Evolutionary conservation across 169 alveolate species (phyloP).

Genomic region (Ichthyophthirius multifiliis): DNA sequence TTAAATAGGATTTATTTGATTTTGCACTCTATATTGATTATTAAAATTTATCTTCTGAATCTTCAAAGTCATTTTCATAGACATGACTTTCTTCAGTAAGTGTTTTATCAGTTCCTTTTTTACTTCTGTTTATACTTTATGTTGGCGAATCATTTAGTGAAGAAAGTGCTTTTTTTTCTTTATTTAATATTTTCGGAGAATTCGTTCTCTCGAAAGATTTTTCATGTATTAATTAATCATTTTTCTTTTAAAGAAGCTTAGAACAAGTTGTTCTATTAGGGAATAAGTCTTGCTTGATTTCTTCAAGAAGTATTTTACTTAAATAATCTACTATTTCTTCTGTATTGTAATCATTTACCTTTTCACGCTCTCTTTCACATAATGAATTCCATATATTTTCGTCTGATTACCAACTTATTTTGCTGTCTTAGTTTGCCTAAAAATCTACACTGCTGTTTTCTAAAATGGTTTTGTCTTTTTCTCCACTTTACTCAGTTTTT

Average conservation of each 20-base stretch:
- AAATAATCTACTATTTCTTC: neutral
- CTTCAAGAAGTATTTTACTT: neutral
- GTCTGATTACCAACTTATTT: constrained; percentile 2
- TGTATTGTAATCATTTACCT: neutral
- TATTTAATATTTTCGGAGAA: neutral
- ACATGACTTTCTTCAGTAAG: neutral
- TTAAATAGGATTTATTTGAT: neutral
- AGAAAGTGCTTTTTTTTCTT: neutral
- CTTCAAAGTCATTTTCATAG: neutral
- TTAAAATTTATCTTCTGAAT: constrained; percentile 7
- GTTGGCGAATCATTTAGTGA: no score
- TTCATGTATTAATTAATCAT: neutral
- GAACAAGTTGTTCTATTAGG: neutral
- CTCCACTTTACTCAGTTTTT: neutral
- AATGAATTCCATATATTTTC: neutral
- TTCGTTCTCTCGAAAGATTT: neutral
- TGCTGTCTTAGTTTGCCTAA: neutral
- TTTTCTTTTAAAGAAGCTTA: neutral
- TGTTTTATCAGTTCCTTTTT: neutral
- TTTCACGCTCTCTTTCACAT: neutral
- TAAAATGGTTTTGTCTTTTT: neutral
- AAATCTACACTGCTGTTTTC: neutral
- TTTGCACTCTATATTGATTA: neutral
- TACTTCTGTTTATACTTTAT: no score
- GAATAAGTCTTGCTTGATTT: neutral